Conservation (phyloP, 225 moss, liverwort and hornwort genomes). For the Physcomitrellopsis africana region DNA sequence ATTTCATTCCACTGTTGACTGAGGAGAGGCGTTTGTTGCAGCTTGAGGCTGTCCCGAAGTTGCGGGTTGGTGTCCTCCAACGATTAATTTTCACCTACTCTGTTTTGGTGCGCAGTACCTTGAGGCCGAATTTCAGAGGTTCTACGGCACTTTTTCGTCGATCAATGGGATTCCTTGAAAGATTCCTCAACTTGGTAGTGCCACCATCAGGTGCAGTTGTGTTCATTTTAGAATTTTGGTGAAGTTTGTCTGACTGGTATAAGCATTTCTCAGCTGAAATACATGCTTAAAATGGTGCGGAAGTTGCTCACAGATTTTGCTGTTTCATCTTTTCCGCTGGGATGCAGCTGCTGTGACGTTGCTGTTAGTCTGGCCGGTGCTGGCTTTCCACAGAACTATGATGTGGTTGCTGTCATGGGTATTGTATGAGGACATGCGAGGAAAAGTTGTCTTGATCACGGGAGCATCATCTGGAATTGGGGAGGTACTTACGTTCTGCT, state of each 20-base stretch:
- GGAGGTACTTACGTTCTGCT: slow-evolving; percentile 35
- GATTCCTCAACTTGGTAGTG: slow-evolving; percentile 34
- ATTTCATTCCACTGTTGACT: no score
- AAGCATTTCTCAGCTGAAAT: background rate
- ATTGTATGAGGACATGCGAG: slow-evolving; percentile 39
- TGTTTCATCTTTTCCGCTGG: background rate
- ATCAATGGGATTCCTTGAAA: slow-evolving; percentile 29
- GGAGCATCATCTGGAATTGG: slow-evolving; percentile 67
- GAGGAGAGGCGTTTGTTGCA: no score
- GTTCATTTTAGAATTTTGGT: background rate
- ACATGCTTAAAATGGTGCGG: background rate
- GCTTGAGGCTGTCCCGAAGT: no score
- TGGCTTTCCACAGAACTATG: slow-evolving; percentile 27
- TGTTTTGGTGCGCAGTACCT: no score
- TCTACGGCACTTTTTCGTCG: background rate
- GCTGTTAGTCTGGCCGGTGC: slow-evolving; percentile 36
- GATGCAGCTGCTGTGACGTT: slow-evolving; percentile 37
- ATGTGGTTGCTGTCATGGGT: slow-evolving; percentile 23
- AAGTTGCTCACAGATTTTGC: background rate
- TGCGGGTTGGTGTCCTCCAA: no score
- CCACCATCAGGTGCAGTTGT: slow-evolving; percentile 29
- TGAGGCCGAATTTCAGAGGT: no score
- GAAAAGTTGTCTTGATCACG: slow-evolving; percentile 59
- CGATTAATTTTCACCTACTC: no score
- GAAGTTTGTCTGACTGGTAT: background rate